These are phyloP conservation scores for Fusarium tjaetaba DNA, from an alignment of 2,329 filamentous ascomycete genomes.

Conservation along the genomic window DNA sequence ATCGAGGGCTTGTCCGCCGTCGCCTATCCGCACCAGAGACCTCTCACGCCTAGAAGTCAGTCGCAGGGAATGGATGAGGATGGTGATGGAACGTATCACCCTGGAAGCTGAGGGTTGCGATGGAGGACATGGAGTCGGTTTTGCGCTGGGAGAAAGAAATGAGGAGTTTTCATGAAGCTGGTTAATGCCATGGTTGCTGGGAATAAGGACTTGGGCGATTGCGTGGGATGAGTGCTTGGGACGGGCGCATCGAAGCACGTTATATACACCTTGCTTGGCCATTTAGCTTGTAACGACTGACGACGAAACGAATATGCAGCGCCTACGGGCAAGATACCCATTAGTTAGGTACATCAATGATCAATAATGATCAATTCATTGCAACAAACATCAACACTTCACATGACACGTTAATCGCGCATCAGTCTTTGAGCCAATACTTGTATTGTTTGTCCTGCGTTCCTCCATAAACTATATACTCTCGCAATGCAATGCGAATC, in stretches of 20 bases:
- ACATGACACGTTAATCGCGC: no score
- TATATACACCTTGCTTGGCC: neutral
- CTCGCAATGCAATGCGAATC: constrained; percentile 6
- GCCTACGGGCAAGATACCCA: neutral
- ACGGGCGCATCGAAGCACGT: neutral
- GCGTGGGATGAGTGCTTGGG: neutral
- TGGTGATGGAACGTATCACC: neutral
- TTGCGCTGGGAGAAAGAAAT: neutral
- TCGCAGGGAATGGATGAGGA: neutral
- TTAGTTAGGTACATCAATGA: neutral
- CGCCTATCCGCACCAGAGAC: neutral
- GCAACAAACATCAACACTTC: neutral
- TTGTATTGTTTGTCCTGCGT: constrained; percentile 9
- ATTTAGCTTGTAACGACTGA: constrained; percentile 13
- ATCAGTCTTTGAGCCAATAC: neutral
- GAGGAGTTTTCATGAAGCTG: neutral
- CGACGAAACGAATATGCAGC: neutral
- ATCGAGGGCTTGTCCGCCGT: neutral
- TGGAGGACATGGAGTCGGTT: neutral
- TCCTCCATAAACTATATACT: constrained; percentile 34
- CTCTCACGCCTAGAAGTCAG: constrained; percentile 16
- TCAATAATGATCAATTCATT: neutral
- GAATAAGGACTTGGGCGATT: neutral
- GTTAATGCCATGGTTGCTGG: neutral
- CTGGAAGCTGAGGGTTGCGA: neutral